Evolutionary conservation across 768 basidiomycete genomes (phyloP).

Genomic region (Hypholoma fasciculare): DNA sequence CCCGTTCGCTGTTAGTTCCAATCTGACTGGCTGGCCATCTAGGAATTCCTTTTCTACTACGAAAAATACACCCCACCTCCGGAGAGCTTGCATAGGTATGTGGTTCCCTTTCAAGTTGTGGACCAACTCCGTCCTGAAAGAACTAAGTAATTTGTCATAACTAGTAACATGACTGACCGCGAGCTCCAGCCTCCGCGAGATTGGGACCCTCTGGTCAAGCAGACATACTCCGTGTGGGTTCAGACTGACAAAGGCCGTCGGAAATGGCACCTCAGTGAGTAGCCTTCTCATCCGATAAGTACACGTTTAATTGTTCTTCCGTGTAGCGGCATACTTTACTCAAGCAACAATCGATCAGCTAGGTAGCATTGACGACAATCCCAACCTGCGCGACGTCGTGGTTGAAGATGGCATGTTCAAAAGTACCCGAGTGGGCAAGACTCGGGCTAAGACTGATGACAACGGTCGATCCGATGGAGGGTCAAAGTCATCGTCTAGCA

Average conservation of each 20-base stretch:
- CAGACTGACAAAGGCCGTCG: conserved; percentile 61
- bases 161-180: conserved; percentile 35
- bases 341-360: conserved; percentile 72
- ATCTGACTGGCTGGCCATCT: conserved; percentile 11
- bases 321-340: conserved; percentile 81
- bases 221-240: conserved; percentile 83
- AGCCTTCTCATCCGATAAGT: conserved; percentile 1
- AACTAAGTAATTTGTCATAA: conserved; percentile 12
- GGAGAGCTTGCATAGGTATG: conserved; percentile 40
- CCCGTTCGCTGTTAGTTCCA: conserved; percentile 4
- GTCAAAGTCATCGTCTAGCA: conserved; percentile 23
- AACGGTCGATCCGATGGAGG: conserved; percentile 23
- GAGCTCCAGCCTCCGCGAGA: conserved; percentile 56
- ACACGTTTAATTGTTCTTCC: conserved; percentile 4
- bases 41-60: conserved; percentile 88
- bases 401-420: conserved; percentile 70
- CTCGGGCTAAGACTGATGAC: conserved; percentile 44
- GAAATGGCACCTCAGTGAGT: conserved; percentile 85
- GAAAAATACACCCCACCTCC: conserved; percentile 62
- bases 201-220: conserved; percentile 76
- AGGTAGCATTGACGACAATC: conserved; percentile 69
- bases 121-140: neutral
- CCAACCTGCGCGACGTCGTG: conserved; percentile 53
- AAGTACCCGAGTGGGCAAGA: conserved; percentile 62
- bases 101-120: conserved; percentile 9